Base-by-base conservation (phyloP, 2,329 filamentous ascomycete species). In the Paecilomyces formosus region DNA sequence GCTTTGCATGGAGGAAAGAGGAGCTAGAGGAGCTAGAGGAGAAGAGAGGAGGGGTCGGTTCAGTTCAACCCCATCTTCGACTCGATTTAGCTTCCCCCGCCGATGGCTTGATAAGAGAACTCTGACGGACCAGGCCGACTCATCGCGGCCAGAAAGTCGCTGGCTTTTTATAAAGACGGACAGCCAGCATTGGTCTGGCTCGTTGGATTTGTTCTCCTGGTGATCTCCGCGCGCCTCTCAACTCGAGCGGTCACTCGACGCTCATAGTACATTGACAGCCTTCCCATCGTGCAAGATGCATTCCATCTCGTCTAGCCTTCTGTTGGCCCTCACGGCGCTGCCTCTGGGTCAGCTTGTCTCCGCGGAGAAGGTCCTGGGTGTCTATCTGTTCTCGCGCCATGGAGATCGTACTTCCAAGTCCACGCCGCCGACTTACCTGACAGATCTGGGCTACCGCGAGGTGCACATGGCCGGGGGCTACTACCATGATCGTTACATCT, bases 381-480 rank as follows among this genome's bases (percentile, higher is more conserved):
- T 88, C 53, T 94, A 92, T 74, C 86, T 96, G 74, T 96, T 95
- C 79, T 86, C 90, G 66, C 88, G 92, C 53, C 92, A 97, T 77
- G 92, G 92, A 59, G 92, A 97, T 74, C 86, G 92, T 58, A 93
- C 91, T 0, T 78, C 90, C 62, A 96, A 96, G 78, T 80, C 84
- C 18, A 85, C 85, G 62, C 79, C 85, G 53, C 88, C 88, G 12
- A 85, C 89, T 28, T 82, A 82, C 64, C 76, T 97, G 71, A 96
- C 92, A 12, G 82, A 88, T 60, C 82, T 96, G 55, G 92, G 92
- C 31, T 91, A 92, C 70, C 77, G 82, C 54, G 81, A 97, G 77
- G 85, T 92, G 64, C 88, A 85, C 74, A 79, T 81, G 53, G 87
- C 88, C 0, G 92, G 90, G 61, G 73, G 78, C 58, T 93, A 87